These are phyloP conservation scores for Daldinia sp. DNA, from an alignment of 2,329 filamentous ascomycete genomes.

Conservation along the genomic window DNA sequence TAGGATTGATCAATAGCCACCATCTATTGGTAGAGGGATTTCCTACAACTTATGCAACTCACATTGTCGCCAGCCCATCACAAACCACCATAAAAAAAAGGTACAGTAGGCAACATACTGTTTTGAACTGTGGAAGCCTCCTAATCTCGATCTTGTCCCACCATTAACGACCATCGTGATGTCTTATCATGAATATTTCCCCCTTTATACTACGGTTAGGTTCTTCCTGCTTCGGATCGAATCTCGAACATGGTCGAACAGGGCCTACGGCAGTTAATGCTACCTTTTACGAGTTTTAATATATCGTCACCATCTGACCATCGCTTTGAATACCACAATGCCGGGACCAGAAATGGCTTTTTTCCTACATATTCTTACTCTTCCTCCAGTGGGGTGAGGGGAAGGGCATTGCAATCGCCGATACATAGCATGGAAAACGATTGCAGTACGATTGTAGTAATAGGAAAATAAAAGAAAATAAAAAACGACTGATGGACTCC, in stretches of 20 bases:
- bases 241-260: conserved; percentile 27
- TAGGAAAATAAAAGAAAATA: conserved; percentile 23
- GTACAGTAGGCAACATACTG: not conserved
- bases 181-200: not conserved
- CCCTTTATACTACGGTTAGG: conserved; percentile 1
- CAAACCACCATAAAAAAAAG: not conserved
- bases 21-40: conserved; percentile 17
- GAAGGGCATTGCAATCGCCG: conserved; percentile 16
- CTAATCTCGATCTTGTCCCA: conserved; percentile 30
- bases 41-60: conserved; percentile 17
- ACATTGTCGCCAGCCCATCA: conserved; percentile 8
- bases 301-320: conserved; percentile 14
- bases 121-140: not conserved
- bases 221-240: conserved; percentile 13
- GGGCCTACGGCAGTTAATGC: conserved; percentile 6
- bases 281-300: conserved; percentile 14
- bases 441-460: conserved; percentile 15
- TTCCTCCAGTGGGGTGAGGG: conserved; percentile 16
- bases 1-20: conserved; percentile 19
- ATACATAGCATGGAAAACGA: conserved; percentile 18
- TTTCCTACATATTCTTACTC: not conserved
- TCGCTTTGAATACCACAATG: conserved; percentile 28
- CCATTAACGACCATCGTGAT: conserved; percentile 33
- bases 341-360: conserved; percentile 15
- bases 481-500: conserved; percentile 31